phyloP scores from a whole-genome alignment of 768 basidiomycete species.

The Suillus alpinus region DNA sequence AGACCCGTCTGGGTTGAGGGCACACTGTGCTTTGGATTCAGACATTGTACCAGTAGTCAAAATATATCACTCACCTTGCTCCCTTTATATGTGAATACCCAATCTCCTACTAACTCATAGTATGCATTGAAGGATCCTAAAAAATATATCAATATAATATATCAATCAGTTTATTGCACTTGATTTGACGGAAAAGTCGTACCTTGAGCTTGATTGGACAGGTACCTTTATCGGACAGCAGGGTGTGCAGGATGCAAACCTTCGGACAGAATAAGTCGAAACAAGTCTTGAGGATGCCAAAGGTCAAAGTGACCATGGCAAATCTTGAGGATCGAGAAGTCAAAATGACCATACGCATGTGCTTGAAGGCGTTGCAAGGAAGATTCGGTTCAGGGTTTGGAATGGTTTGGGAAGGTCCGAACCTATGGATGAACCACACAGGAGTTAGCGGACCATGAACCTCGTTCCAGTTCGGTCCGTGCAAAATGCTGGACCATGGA shows the following conservation, averaged over 20 bases:
- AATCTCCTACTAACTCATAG: too few relatives aligned
- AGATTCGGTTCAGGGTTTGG: not conserved
- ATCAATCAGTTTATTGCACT: too few relatives aligned
- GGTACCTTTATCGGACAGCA: not conserved
- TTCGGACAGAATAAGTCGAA: not conserved
- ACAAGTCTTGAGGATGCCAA: not conserved
- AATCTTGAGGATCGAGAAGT: not conserved
- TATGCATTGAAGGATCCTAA: too few relatives aligned
- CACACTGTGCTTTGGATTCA: too few relatives aligned
- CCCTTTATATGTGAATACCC: too few relatives aligned
- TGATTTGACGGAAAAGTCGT: too few relatives aligned
- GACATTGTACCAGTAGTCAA: too few relatives aligned
- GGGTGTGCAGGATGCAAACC: not conserved
- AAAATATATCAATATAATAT: too few relatives aligned
- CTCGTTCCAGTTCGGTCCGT: not conserved
- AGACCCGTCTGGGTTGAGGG: not conserved
- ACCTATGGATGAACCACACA: not conserved
- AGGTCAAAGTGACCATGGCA: not conserved
- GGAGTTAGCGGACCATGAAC: not conserved
- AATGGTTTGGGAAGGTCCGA: not conserved
- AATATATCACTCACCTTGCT: too few relatives aligned
- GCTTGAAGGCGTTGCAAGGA: not conserved
- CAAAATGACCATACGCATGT: not conserved
- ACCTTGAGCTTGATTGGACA: not conserved
- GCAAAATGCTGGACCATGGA: not conserved